Evolutionary conservation across 2,329 filamentous ascomycete genomes (phyloP).

Genomic region (Mycocentrospora acerina): DNA sequence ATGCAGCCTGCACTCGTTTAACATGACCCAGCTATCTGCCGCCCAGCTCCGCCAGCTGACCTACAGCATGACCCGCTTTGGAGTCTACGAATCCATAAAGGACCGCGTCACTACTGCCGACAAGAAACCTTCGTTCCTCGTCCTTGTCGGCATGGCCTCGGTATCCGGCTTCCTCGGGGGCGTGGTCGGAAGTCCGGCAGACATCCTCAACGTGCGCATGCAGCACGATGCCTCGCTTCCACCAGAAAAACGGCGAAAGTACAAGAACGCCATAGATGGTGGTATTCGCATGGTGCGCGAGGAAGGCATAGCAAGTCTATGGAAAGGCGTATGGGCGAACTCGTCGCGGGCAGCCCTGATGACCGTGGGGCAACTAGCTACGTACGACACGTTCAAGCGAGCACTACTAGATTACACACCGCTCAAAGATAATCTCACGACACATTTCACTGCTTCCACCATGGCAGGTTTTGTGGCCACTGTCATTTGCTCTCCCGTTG

Average conservation of each 20-base stretch:
- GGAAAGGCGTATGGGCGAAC: slow-evolving; percentile 85
- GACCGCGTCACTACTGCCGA: slow-evolving; percentile 58
- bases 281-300: slow-evolving; percentile 82
- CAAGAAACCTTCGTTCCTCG: slow-evolving; percentile 65
- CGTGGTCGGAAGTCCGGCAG: slow-evolving; percentile 87
- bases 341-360: slow-evolving; percentile 79
- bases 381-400: slow-evolving; percentile 80
- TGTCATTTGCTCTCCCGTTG: slow-evolving; percentile 80
- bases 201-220: slow-evolving; percentile 98
- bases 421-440: slow-evolving; percentile 67
- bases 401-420: slow-evolving; percentile 66
- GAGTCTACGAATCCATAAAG: slow-evolving; percentile 94
- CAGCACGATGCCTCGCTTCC: slow-evolving; percentile 87
- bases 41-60: slow-evolving; percentile 88
- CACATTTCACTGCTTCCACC: slow-evolving; percentile 77
- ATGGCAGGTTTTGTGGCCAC: slow-evolving; percentile 81
- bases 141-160: slow-evolving; percentile 80
- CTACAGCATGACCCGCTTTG: slow-evolving; percentile 95
- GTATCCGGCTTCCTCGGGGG: slow-evolving; percentile 86
- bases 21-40: slow-evolving; percentile 68
- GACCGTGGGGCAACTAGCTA: slow-evolving; percentile 82
- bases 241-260: slow-evolving; percentile 73
- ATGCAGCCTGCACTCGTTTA: not conserved
- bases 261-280: slow-evolving; percentile 85
- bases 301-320: slow-evolving; percentile 75